Conservation (phyloP, 441 rosid genomes). For the Gossypium davidsonii region DNA sequence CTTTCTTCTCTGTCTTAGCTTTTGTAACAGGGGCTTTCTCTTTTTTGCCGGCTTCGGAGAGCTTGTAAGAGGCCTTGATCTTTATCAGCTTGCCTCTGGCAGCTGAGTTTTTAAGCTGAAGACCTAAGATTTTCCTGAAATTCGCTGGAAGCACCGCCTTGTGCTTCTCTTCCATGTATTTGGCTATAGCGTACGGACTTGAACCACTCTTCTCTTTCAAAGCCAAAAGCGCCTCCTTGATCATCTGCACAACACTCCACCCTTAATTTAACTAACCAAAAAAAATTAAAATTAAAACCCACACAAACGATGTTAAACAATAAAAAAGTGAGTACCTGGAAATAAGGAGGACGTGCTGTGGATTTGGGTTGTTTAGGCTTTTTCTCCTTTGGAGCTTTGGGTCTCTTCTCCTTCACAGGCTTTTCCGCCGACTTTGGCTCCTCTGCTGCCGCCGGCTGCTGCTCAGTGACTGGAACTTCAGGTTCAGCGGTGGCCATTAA, state of each 20-base stretch:
- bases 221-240: conserved; percentile 54
- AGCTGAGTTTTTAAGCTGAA: conserved; percentile 60
- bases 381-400: conserved; percentile 29
- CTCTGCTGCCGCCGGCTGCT: conserved; percentile 20
- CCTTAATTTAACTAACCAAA: neutral
- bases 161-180: conserved; percentile 71
- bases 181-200: conserved; percentile 74
- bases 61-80: conserved; percentile 77
- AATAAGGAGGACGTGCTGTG: conserved; percentile 66
- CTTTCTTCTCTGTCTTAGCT: conserved; percentile 20
- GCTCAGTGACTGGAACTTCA: conserved; percentile 23
- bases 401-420: conserved; percentile 26
- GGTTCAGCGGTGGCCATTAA: conserved; percentile 27
- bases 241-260: conserved; percentile 44
- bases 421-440: conserved; percentile 26
- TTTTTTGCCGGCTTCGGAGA: conserved; percentile 29
- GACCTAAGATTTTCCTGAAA: conserved; percentile 55
- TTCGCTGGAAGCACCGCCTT: conserved; percentile 53
- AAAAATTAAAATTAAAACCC: neutral
- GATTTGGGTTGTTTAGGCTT: conserved; percentile 41
- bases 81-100: conserved; percentile 58
- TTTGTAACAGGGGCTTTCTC: conserved; percentile 14
- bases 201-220: conserved; percentile 70
- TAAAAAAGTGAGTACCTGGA: conserved; percentile 35
- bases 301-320: neutral